Evolutionary conservation across 305 asterid species (phyloP).

Genomic region (Fraxinus albicans): DNA sequence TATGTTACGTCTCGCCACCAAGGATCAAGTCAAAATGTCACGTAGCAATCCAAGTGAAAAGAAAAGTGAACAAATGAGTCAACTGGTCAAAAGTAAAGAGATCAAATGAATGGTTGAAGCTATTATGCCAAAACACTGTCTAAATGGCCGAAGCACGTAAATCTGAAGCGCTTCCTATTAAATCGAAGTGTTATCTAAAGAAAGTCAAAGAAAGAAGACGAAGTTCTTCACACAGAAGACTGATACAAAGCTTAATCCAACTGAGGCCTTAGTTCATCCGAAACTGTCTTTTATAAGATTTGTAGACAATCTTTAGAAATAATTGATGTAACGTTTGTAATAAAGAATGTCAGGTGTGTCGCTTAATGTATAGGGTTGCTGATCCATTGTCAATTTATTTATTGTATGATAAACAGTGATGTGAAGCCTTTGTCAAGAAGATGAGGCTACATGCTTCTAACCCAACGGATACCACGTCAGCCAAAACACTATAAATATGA

Average conservation of each 20-base stretch:
- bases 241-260: neutral
- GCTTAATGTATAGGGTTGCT: neutral
- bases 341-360: neutral
- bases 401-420: neutral
- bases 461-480: neutral
- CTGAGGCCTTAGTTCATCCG: too few relatives aligned
- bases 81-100: neutral
- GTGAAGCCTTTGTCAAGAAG: neutral
- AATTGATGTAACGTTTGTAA: neutral
- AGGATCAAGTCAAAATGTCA: neutral
- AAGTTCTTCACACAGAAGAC: neutral
- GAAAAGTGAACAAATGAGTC: neutral
- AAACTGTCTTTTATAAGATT: neutral
- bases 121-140: neutral
- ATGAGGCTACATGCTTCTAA: neutral
- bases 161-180: neutral
- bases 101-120: neutral
- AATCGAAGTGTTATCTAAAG: neutral
- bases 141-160: too few relatives aligned
- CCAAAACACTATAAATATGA: neutral
- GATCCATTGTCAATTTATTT: neutral
- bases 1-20: neutral
- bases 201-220: too few relatives aligned
- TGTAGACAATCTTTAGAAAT: neutral
- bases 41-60: neutral